A percentile compares a stretch with the other conserved stretches of the same genome.
phyloP scores from a whole-genome alignment of 305 asterid genomes.

The Petunia hybrid region DNA sequence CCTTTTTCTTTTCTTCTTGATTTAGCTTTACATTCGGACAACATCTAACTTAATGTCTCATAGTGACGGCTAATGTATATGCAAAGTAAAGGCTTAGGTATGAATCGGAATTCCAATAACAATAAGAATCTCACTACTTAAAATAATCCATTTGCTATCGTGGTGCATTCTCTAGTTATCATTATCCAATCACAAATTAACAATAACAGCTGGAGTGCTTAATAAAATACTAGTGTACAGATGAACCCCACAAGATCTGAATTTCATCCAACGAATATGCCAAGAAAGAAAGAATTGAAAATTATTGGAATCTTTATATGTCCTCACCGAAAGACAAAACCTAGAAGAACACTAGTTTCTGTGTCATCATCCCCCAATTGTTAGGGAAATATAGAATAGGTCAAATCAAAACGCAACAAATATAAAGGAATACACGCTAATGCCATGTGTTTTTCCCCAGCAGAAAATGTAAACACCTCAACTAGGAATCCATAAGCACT shows the following conservation, averaged over 20 bases:
- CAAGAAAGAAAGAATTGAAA: not conserved
- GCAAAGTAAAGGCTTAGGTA: not conserved
- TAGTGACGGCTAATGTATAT: conserved; percentile 7
- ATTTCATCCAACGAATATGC: conserved; percentile 6
- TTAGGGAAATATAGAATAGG: not conserved
- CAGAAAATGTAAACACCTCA: no score
- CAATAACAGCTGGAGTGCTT: not conserved
- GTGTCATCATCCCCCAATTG: not conserved
- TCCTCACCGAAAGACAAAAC: not conserved
- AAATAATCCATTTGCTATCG: not conserved
- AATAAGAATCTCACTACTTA: not conserved
- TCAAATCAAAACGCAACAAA: not conserved
- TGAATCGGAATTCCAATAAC: not conserved
- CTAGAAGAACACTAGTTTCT: not conserved
- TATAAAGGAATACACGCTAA: not conserved
- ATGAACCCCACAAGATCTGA: not conserved
- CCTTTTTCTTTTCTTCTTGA: not conserved
- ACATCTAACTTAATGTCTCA: not conserved
- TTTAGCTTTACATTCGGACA: not conserved
- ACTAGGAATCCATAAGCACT: no score
- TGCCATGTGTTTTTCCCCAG: no score
- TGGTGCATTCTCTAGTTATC: conserved; percentile 1
- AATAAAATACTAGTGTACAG: not conserved
- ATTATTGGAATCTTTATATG: not conserved
- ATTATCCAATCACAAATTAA: not conserved